phyloP scores from a whole-genome alignment of 495 filamentous ascomycete genomes.

The Penicillium odoratum region DNA sequence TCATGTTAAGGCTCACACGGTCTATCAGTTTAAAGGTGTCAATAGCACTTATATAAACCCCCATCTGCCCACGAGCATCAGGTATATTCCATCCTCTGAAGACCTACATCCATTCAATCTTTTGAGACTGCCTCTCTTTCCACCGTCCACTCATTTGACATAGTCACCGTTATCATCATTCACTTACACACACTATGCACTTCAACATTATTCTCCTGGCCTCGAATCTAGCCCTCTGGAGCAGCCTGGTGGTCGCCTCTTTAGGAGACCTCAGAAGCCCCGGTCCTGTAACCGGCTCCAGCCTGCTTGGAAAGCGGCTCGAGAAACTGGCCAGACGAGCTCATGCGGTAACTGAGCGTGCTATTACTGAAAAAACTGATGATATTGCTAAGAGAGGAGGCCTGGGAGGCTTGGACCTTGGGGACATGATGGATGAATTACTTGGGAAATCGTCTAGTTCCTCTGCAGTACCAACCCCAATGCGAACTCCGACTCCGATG shows the following conservation, averaged over 20 bases:
- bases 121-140: neutral
- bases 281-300: neutral
- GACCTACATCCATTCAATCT: neutral
- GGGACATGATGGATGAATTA: neutral
- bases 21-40: too few relatives aligned
- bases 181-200: neutral
- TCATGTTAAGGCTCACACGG: neutral
- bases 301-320: neutral
- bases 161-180: neutral
- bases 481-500: too few relatives aligned
- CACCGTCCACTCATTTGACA: neutral
- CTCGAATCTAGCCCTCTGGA: slow-evolving; percentile 8
- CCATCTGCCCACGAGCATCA: neutral
- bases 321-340: neutral
- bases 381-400: neutral
- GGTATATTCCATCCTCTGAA: neutral
- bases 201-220: slow-evolving; percentile 3
- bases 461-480: neutral
- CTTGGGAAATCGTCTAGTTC: neutral
- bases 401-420: neutral
- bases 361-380: neutral
- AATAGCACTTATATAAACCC: neutral
- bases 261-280: neutral
- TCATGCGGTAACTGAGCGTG: neutral
- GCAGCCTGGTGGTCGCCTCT: slow-evolving; percentile 1